Base-by-base conservation (phyloP, 140 eudicot genomes). In the Senecio squalidus region DNA sequence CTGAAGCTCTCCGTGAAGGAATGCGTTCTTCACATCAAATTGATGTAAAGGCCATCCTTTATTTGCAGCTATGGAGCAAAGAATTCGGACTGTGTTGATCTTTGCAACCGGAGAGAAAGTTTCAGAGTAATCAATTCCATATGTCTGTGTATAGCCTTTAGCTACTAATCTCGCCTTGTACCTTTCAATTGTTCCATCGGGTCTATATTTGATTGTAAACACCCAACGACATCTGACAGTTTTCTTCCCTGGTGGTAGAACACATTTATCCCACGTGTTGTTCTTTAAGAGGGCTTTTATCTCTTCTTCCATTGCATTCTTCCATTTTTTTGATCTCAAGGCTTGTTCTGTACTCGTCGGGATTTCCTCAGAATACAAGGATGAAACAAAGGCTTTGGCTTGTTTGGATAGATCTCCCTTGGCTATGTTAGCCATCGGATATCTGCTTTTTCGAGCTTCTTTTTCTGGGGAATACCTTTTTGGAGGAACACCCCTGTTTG, bases 331-430 rank as follows among this genome's bases (percentile, higher is more conserved):
- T 40, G 46, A 40, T 9, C 13, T 40, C 46, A 40, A 40, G 46
- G 56, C 56, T 50, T 50, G 56, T 24, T 50, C 56, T 6, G 28
- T 23, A 50, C 3, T 50, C 4, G 33, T 50, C n/a, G 56, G 56
- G n/a, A 50, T 24, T 50, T 23, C 56, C 28, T 50, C 56, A 21
- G 33, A 50, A 24, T 50, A 50, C 28, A 50, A 9, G 7, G 33
- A 50, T 24, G 33, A 9, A 1, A 6, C 16, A 28, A 54, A 54
- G 3, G 60, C 16, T 9, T 54, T 6, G 7, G 60, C 43, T 54
- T 54, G 41, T 0, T 3, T 8, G 2, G 58, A 52, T 26, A 52
- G 16, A 52, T 52, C 6, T 27, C 39, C 58, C 0, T 17, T 9
- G 0, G 26, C 60, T 0, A 54, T 16, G 22, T 54, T 54, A n/a